Conservation (phyloP, 176 grass and related monocot genomes). For the Microstegium vimineum region DNA sequence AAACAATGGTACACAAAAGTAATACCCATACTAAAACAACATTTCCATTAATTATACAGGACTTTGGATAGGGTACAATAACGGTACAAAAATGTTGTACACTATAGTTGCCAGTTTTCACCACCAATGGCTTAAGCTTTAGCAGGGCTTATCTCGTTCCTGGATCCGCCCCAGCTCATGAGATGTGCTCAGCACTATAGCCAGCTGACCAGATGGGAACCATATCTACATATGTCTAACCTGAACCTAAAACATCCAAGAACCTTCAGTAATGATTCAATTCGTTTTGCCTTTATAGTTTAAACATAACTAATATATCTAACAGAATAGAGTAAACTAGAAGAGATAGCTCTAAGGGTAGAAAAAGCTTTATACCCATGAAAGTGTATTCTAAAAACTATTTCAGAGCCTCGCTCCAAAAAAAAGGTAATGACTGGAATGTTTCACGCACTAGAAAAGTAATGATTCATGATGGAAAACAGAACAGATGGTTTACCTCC, state of each 20-base stretch:
- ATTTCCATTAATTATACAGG: background rate
- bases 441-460: background rate
- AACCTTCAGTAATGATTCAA: constrained; percentile 9
- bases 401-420: background rate
- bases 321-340: background rate
- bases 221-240: background rate
- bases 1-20: background rate
- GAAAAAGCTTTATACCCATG: background rate
- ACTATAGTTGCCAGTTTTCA: background rate
- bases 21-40: background rate
- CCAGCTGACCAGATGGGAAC: background rate
- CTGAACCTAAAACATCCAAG: constrained; percentile 7
- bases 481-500: constrained; percentile 40
- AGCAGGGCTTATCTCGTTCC: background rate
- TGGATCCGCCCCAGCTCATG: background rate
- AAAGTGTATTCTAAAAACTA: background rate
- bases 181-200: background rate
- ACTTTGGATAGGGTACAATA: background rate
- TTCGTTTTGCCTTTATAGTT: background rate
- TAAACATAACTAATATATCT: background rate
- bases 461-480: background rate
- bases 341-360: background rate
- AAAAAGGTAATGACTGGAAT: background rate
- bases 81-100: background rate
- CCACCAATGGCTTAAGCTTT: background rate